Base-by-base conservation (phyloP, 78 protist species). In the Goniomonas avonlea region DNA sequence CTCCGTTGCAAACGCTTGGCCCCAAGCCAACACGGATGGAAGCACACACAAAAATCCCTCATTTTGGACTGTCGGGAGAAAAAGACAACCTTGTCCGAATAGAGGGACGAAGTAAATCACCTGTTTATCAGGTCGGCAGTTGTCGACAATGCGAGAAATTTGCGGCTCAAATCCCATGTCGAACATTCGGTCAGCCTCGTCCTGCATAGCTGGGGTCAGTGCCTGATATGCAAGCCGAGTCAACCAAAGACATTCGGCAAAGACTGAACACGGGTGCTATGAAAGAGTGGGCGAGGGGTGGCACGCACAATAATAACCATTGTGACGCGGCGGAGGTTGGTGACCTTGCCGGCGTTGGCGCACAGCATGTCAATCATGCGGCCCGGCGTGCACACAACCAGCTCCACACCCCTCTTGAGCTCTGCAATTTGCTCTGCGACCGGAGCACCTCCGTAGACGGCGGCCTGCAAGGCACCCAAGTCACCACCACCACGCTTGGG, bases 101-200 rank as follows among this genome's bases (percentile, higher is more conserved):
- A n/a, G n/a, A n/a, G n/a, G n/a, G n/a, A n/a, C n/a, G n/a, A n/a
- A n/a, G n/a, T n/a, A n/a, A n/a, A n/a, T n/a, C n/a, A n/a, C n/a
- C 80, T 96, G 99, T 23, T 95, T 56, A 61, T 89, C 90, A 9
- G 96, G 96, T 29, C 94, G 86, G 35, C 86, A 73, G 83, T 83
- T 87, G 8, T 82, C 88, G 41, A 94, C 27, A 38, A 95, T 39
- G 9, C 91, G 79, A 70, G 27, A 81, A 25, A 95, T 88, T 77
- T 95, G 98, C 25, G 96, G 96, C 61, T 5, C 70, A 17, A 32
- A 63, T 18, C 70, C 99, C 85, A 94, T 69, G 79, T 98, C 99
- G 75, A 98, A 91, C 99, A 98, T 94, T 35, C 98, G 88, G 79
- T 98, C 99, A 15, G 99, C 99, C 76, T 98, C 99, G 83, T 98